phyloP scores from a whole-genome alignment of 2,329 filamentous ascomycete species.

The Aspergillus caelatus region DNA sequence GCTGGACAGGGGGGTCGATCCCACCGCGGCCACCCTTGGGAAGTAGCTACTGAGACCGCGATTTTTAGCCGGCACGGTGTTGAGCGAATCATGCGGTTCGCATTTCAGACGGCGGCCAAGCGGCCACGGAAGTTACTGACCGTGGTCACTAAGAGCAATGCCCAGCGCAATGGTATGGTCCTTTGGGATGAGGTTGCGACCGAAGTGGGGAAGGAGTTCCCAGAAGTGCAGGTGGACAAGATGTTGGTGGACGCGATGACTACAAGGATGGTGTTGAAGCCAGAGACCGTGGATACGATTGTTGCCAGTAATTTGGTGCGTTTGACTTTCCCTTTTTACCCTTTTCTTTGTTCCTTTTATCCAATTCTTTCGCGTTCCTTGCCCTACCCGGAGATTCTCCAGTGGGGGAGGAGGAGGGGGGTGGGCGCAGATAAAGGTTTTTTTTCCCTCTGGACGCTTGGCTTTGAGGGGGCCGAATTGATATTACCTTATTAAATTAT shows the following conservation, averaged over 20 bases:
- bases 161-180: conserved; percentile 68
- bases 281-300: conserved; percentile 63
- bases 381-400: background rate
- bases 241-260: conserved; percentile 71
- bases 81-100: conserved; percentile 63
- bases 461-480: background rate
- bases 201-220: conserved; percentile 59
- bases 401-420: background rate
- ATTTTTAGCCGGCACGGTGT: conserved; percentile 66
- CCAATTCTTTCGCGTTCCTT: background rate
- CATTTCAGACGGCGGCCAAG: conserved; percentile 62
- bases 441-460: background rate
- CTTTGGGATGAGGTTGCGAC: conserved; percentile 67
- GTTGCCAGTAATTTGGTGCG: conserved; percentile 62
- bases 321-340: background rate
- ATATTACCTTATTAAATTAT: conserved; percentile 1
- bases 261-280: conserved; percentile 64
- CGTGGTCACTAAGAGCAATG: conserved; percentile 68
- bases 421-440: background rate
- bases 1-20: conserved; percentile 66
- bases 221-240: conserved; percentile 64
- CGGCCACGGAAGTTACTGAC: conserved; percentile 62
- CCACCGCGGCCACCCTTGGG: conserved; percentile 61
- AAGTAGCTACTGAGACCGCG: conserved; percentile 63
- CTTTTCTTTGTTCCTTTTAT: background rate